Conservation (phyloP, 495 filamentous ascomycete genomes). For the Xylaria flabelliformis region DNA sequence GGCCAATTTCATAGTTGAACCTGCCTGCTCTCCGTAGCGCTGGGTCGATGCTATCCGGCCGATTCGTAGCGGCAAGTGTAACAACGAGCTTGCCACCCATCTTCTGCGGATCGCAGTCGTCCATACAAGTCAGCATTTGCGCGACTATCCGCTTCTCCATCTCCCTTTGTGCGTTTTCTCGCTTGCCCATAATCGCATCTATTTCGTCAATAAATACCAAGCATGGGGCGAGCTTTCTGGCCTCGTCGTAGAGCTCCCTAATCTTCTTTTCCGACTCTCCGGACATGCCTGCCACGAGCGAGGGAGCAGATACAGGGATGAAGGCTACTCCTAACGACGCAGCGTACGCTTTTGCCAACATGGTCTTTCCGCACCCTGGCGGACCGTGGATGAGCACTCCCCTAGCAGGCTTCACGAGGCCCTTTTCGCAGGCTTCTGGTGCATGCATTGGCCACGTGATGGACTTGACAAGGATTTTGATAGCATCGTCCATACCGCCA, state of each 20-base stretch:
- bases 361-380: conserved; percentile 94
- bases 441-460: conserved; percentile 79
- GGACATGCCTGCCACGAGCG: conserved; percentile 91
- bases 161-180: conserved; percentile 91
- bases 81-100: conserved; percentile 90
- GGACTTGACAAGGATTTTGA: conserved; percentile 76
- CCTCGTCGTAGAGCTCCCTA: conserved; percentile 88
- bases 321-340: conserved; percentile 85
- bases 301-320: conserved; percentile 87
- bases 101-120: conserved; percentile 66
- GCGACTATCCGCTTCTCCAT: conserved; percentile 98
- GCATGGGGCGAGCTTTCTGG: conserved; percentile 85
- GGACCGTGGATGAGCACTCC: conserved; percentile 92
- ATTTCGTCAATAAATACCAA: conserved; percentile 97
- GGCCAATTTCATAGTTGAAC: conserved; percentile 92
- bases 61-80: conserved; percentile 90
- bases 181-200: conserved; percentile 92
- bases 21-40: conserved; percentile 84
- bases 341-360: conserved; percentile 90
- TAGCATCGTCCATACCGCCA: conserved; percentile 83
- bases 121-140: conserved; percentile 89
- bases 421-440: conserved; percentile 63
- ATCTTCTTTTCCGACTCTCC: conserved; percentile 96
- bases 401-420: conserved; percentile 77
- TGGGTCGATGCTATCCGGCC: conserved; percentile 88